Base-by-base conservation (phyloP, 352 stramenopile species). In the Pythium insidiosum region DNA sequence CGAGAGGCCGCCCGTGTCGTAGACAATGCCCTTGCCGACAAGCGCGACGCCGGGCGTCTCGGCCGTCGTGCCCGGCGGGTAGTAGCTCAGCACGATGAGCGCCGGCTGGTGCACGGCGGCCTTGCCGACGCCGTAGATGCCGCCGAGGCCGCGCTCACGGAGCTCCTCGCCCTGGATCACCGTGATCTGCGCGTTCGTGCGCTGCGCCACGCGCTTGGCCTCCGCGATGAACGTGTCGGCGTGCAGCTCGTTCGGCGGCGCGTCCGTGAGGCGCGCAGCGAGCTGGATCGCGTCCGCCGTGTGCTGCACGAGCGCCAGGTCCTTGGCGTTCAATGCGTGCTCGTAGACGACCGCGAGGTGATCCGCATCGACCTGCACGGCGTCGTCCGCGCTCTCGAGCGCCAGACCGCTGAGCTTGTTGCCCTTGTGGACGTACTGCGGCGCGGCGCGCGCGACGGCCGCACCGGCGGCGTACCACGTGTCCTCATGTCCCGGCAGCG, bases 11-110 rank as follows among this genome's bases (percentile, higher is more conserved):
- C 93, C 95, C 20, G 95, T 98, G 71, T 98, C 95, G 61, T 98
- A 98, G 11, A 98, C 77, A 63, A 98, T 98, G 24, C 92, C 93
- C 63, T 98, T 98, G 46, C 93, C 93, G 16, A 98, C 89, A 36
- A 98, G 65, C 9, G 68, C 76, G 2, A 89, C 60, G 39, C 88
- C 66, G 52, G 76, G 68, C 23, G 53, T 56, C n/a, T 56, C 48
- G 12, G 53, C 50, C 10, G 52, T 41, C 2, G 37, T 43, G 12
- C 58, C 60, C 5, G 50, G 43, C 0, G 78, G 82, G 57, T 82
- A 68, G 53, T 96, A 78, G 33, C 77, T 91, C 39, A 98, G 49
- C 26, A 97, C 80, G 19, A 98, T 70, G 4, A 98, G 66, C 28
- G 90, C 83, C 2, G 95, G 92, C 38, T 86, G 77, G 62, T 95